Evolutionary conservation across 2,329 filamentous ascomycete species (phyloP), one percentile per base, ranked within the genome.

Genomic region (Cladosporium sp.): DNA sequence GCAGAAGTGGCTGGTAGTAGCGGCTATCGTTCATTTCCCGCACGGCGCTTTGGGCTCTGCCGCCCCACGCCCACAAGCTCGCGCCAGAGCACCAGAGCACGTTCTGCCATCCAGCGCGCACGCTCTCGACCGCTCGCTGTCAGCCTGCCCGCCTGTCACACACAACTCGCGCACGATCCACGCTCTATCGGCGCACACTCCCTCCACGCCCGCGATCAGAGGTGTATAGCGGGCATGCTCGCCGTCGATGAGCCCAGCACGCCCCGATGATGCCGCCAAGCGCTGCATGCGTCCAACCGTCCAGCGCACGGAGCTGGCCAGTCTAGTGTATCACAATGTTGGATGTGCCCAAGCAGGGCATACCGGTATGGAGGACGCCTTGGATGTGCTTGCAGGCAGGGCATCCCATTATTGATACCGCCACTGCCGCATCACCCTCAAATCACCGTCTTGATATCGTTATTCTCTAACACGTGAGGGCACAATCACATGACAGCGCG

Each of bases 251-350:
- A 24, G 38, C 10, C 59, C 18, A 18, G 26, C 41, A n/a, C 30
- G 59, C 58, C 24, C 59, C 59, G 59, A 61, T 61, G 41, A 61
- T 61, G 41, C 59, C 24, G 38, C 38, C 59, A 28, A 61, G 41
- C 12, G 28, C 41, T 10, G 18, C n/a, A n/a, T 18, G 21, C 21
- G 10, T 26, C 21, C 21, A 47, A 21, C 57, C 34, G 36, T 59
- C 57, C 24, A 38, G n/a, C 26, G 57, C 57, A 44, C 57, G 34
- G 54, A 24, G 54, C 49, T 54, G 49, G 41, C 41, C n/a, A 21
- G 41, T n/a, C 41, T 47, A 24, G 41, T 47, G 41, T 47, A 47
- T 47, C 41, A 47, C 41, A 47, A 12, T 47, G 41, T 21, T 21
- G n/a, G n/a, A 47, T 47, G 41, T 47, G 41, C 41, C 41, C 41